phyloP scores from a whole-genome alignment of 116 monocot genomes.

The Trichopus zeylanicus region DNA sequence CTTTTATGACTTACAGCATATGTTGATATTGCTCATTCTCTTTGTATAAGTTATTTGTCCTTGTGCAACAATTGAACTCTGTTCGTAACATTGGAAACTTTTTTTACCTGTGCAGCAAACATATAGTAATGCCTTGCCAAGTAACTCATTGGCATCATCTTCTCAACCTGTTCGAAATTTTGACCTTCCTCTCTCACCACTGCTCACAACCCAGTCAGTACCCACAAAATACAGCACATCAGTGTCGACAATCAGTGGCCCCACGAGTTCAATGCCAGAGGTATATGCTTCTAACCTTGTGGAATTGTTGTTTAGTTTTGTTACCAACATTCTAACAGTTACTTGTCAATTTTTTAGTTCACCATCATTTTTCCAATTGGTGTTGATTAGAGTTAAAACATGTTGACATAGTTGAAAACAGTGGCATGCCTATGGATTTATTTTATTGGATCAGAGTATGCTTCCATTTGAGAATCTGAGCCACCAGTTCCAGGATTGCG shows the following conservation, averaged over 20 bases:
- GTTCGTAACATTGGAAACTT: no score
- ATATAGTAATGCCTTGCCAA: conserved; percentile 51
- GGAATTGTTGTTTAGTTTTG: background rate
- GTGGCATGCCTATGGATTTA: no score
- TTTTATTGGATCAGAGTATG: no score
- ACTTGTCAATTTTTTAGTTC: background rate
- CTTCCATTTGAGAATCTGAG: no score
- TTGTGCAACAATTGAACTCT: no score
- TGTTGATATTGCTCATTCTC: no score
- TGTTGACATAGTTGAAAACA: no score
- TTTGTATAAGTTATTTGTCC: no score
- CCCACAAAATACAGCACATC: conserved; percentile 59
- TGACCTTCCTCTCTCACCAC: conserved; percentile 50
- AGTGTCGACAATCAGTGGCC: conserved; percentile 40
- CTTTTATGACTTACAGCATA: no score
- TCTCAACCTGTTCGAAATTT: conserved; percentile 47
- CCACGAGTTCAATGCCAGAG: conserved; percentile 59
- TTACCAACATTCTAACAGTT: no score
- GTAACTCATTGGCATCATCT: conserved; percentile 40
- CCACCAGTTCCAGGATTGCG: no score
- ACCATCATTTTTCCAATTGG: background rate
- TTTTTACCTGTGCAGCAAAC: conserved; percentile 43
- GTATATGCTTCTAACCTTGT: conserved; percentile 20
- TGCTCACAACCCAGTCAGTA: conserved; percentile 48
- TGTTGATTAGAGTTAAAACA: no score